Base-by-base conservation (phyloP, 257 asterid species). In the Thymus quinquecostatus region DNA sequence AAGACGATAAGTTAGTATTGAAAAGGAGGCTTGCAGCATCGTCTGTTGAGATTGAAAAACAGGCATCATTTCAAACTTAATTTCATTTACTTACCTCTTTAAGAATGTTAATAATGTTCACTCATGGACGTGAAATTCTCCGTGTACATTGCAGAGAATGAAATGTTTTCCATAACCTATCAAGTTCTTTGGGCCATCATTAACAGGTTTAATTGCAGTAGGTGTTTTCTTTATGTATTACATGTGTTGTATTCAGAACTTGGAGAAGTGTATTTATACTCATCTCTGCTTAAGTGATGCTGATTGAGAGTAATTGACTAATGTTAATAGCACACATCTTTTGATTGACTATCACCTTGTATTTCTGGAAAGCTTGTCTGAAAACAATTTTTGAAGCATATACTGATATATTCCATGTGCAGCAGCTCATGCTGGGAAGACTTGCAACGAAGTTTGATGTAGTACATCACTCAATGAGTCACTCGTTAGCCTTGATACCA, bases 1-100 rank as follows among this genome's bases (percentile, higher is more conserved):
- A 89, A 78, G 89, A 80, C 10, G 88, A 95, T 69, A 83, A 86
- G 79, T 81, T 82, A 12, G 13, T 69, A 59, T 71, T 95, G 85
- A 87, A 81, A 79, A 82, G 97, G 89, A 86, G 89, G 83, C 93
- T 92, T 78, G 76, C 89, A 50, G 89, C 88, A 64, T 82, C 98
- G 54, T 83, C 82, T 57, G 71, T 91, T 76, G 96, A 95, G 84
- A 87, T 89, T 55, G 99, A 89, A 77, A 89, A 74, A 83, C 98
- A 89, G 98, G 97, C 89, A 68, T 60, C 36, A n/a, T 1, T 56
- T 44, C 45, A 59, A 59, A 7, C 44, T 63, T 43, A 63, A 55
- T 75, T 36, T 72, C 49, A 9, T 32, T 34, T 10, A 4, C 36
- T 34, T 10, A 4, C 62, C 30, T 72, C 66, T 8, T 62, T 59